A percentile compares a stretch with the other conserved stretches of the same genome.
phyloP scores from a whole-genome alignment of 257 asterid genomes.

The Ehretia macrophylla region DNA sequence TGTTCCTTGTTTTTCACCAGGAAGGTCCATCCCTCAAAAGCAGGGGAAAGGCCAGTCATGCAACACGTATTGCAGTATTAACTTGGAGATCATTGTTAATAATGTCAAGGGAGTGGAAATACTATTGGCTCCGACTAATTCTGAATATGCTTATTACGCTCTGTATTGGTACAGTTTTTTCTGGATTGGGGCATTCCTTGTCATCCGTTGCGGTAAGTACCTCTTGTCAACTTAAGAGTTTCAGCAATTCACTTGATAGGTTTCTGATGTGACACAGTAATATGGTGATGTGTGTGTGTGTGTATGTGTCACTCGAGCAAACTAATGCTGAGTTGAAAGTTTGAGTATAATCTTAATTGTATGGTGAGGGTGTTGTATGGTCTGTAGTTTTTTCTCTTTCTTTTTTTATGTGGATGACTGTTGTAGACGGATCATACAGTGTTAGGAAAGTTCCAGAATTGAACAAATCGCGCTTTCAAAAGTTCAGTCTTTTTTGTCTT shows the following conservation, averaged over 20 bases:
- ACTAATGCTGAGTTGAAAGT: no score
- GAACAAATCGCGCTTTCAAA: no score
- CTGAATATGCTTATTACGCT: constrained; percentile 71
- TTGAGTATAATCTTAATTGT: no score
- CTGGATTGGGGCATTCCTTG: constrained; percentile 93
- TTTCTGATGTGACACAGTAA: no score
- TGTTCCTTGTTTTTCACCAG: constrained; percentile 33
- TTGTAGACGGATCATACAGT: no score
- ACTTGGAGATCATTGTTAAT: constrained; percentile 96
- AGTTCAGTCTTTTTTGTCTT: no score
- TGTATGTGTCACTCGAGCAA: no score
- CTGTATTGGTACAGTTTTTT: constrained; percentile 77
- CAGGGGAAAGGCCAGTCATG: constrained; percentile 71
- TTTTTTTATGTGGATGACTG: no score
- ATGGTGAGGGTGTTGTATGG: no score
- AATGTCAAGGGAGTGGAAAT: constrained; percentile 99
- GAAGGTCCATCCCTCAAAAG: constrained; percentile 86
- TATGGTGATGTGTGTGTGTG: background rate
- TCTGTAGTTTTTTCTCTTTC: no score
- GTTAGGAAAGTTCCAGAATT: no score
- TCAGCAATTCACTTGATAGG: background rate
- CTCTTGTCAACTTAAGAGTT: constrained; percentile 3
- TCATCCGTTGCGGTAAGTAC: constrained; percentile 87
- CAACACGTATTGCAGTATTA: constrained; percentile 59
- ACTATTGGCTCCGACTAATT: constrained; percentile 93